These are phyloP conservation scores for Sordariomycetes sp. DNA, from an alignment of 2,329 filamentous ascomycete species.

Conservation along the genomic window DNA sequence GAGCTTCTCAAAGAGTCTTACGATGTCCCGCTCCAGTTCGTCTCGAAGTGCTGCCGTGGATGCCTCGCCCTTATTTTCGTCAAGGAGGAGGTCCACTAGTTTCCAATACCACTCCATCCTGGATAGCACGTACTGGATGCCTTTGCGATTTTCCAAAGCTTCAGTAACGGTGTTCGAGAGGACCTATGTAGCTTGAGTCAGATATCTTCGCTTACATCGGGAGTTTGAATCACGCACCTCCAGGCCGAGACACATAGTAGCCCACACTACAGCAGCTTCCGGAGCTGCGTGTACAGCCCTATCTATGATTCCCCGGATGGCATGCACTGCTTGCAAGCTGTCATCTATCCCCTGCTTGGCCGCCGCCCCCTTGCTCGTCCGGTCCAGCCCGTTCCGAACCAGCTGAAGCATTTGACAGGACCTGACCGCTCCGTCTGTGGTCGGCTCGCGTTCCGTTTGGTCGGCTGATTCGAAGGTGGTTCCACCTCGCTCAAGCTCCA, in stretches of 20 bases:
- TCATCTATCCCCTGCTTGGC: constrained; percentile 14
- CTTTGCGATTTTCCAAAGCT: constrained; percentile 15
- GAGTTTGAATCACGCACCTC: constrained; percentile 14
- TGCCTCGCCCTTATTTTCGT: constrained; percentile 7
- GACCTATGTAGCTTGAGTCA: constrained; percentile 12
- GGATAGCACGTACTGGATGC: constrained; percentile 19
- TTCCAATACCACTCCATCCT: constrained; percentile 27
- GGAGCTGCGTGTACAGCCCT: constrained; percentile 17
- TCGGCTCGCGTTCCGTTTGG: background rate
- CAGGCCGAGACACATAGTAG: constrained; percentile 20
- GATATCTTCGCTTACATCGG: background rate
- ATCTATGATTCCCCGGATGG: constrained; percentile 14
- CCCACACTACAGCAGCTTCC: constrained; percentile 25
- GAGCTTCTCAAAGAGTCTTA: constrained; percentile 28
- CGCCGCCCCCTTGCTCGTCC: constrained; percentile 13
- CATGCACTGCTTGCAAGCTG: constrained; percentile 12
- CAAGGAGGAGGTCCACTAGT: constrained; percentile 16
- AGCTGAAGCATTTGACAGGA: constrained; percentile 18
- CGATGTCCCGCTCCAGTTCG: constrained; percentile 17
- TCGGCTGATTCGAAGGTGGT: background rate
- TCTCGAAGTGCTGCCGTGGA: constrained; percentile 7
- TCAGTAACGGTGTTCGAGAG: constrained; percentile 17
- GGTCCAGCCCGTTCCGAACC: constrained; percentile 13
- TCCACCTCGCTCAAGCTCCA: background rate
- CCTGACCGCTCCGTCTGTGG: constrained; percentile 2